Base-by-base conservation (phyloP, 129 eudicot genomes). In the Tagetes patula region DNA sequence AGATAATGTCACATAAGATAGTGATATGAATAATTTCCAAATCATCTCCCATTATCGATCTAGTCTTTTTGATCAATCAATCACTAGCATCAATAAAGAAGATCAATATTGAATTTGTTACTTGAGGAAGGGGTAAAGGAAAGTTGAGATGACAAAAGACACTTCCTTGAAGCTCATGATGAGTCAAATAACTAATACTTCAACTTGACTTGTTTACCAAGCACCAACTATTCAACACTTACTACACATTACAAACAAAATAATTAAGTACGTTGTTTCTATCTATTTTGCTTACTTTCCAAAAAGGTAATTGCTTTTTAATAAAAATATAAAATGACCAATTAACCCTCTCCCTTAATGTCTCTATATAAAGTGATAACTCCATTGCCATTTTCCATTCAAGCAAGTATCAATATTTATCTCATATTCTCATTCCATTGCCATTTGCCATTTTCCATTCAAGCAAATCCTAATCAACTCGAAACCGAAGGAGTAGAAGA, bases 361-460 rank as follows among this genome's bases (percentile, higher is more conserved):
- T 74, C 52, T 74, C 68, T 75, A 49, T 64, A 75, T 75, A 64
- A 64, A 64, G 62, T 40, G 79, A 77, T 65, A 70, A 61, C 58
- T 70, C 46, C 71, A 39, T 61, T 60, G 5, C 58, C 64, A 60
- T 48, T 45, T 59, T 61, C 11, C 76, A 70, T 63, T 48, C 80
- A 77, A 65, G n/a, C 56, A 52, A 65, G n/a, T 48, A 40, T 34
- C 71, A 39, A 30, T 50, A 38, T 27, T 10, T 20, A 2, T 69
- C 42, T 5, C 41, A 53, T 20, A 20, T 20, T 39, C 13, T 7
- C 40, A 54, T 37, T 70, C 37, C 27, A 61, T 9, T 61, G 10
- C 43, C 43, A 59, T 6, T 38, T 20, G 27, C 27, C 27, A 20
- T 20, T 20, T 20, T 20, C 27, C 27, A 20, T 20, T 20, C 27